Evolutionary conservation across 2,329 filamentous ascomycete genomes (phyloP).

Genomic region (Pseudocercospora eumusae): DNA sequence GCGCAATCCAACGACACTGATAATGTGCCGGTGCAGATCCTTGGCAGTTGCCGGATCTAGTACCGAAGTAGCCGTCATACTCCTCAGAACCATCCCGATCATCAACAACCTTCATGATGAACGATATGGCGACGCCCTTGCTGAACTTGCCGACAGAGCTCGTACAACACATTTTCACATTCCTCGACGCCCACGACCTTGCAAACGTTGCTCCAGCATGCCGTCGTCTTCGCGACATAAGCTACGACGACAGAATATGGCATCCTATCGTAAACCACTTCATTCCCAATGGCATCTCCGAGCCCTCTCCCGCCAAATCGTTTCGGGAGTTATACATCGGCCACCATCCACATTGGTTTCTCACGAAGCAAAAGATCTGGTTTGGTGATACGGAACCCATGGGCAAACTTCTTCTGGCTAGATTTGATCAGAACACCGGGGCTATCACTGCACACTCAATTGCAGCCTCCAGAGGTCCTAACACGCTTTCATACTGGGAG

Average conservation of each 20-base stretch:
- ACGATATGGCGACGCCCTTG: slow-evolving; percentile 38
- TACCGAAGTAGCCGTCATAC: neutral
- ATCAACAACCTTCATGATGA: neutral
- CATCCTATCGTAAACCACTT: slow-evolving; percentile 67
- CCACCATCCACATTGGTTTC: slow-evolving; percentile 82
- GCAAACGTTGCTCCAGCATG: slow-evolving; percentile 62
- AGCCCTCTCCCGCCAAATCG: slow-evolving; percentile 59
- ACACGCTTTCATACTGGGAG: slow-evolving; percentile 64
- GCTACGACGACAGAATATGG: slow-evolving; percentile 71
- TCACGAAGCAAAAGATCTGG: slow-evolving; percentile 79
- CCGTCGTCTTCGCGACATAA: slow-evolving; percentile 59
- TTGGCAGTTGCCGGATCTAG: neutral
- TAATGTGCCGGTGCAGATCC: too few relatives aligned
- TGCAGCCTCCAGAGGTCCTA: slow-evolving; percentile 62
- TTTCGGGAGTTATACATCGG: slow-evolving; percentile 72
- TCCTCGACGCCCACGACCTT: slow-evolving; percentile 67
- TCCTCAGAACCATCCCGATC: too few relatives aligned
- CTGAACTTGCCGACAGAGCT: slow-evolving; percentile 71
- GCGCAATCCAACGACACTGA: too few relatives aligned
- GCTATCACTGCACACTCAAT: slow-evolving; percentile 81
- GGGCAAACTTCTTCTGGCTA: slow-evolving; percentile 73
- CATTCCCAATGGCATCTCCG: slow-evolving; percentile 59
- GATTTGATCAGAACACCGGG: slow-evolving; percentile 71
- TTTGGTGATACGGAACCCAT: slow-evolving; percentile 73
- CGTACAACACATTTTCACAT: slow-evolving; percentile 68